phyloP scores from a whole-genome alignment of 805 yeast genomes.

The Trichomonascus vanleenenianus region DNA sequence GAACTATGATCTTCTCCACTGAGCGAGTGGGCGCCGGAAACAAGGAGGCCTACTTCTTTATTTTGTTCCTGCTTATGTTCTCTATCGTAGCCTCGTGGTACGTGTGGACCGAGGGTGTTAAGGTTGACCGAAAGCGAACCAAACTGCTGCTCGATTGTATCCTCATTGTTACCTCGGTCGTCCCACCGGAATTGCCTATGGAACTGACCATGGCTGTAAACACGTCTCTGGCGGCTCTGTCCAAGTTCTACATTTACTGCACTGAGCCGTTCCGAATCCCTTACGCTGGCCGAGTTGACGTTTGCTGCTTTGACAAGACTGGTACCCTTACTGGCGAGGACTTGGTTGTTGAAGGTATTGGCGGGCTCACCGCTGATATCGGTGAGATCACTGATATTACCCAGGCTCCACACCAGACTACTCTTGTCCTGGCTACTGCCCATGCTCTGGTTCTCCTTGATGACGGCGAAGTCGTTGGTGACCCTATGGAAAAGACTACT shows the following conservation, averaged over 20 bases:
- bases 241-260: constrained; percentile 85
- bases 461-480: constrained; percentile 97
- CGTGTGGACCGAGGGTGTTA: constrained; percentile 97
- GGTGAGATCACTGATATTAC: constrained; percentile 45
- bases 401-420: constrained; percentile 64
- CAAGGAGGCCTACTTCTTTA: constrained; percentile 87
- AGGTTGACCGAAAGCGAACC: constrained; percentile 90
- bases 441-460: constrained; percentile 92
- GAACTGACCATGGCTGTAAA: constrained; percentile 98
- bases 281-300: constrained; percentile 94
- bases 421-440: constrained; percentile 80
- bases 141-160: constrained; percentile 93
- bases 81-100: constrained; percentile 96
- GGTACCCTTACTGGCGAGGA: constrained; percentile 98
- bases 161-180: constrained; percentile 92
- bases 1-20: constrained; percentile 95
- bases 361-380: constrained; percentile 52
- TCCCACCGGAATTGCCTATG: constrained; percentile 98
- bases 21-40: constrained; percentile 96
- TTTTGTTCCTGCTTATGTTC: constrained; percentile 78
- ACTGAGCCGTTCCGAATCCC: constrained; percentile 99
- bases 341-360: constrained; percentile 90
- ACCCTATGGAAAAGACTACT: constrained; percentile 98
- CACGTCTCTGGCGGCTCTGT: constrained; percentile 77
- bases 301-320: constrained; percentile 97